These are phyloP conservation scores for Elaeagnus macrophylla DNA, from an alignment of 306 rosid genomes.

Conservation along the genomic window DNA sequence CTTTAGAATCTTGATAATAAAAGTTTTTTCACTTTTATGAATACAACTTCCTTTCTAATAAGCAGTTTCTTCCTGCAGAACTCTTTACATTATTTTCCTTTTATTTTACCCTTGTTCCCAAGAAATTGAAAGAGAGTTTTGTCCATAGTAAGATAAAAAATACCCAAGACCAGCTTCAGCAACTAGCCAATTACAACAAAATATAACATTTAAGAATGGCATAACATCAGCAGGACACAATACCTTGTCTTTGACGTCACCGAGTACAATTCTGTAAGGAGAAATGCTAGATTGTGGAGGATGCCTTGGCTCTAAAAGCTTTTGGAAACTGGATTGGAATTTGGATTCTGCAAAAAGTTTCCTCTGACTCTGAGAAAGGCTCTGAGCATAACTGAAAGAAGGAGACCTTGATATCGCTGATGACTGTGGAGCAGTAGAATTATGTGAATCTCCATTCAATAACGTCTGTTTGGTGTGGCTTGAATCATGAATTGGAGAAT, in stretches of 20 bases:
- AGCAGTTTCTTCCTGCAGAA: too few species aligned
- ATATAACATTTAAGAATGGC: conserved; percentile 11
- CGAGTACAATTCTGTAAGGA: conserved; percentile 82
- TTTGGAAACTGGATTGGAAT: conserved; percentile 63
- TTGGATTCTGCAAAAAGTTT: conserved; percentile 53
- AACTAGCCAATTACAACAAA: background rate
- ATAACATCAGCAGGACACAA: conserved; percentile 10
- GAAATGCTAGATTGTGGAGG: conserved; percentile 64
- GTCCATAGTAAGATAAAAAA: too few species aligned
- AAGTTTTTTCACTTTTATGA: too few species aligned
- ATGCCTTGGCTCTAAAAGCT: conserved; percentile 79
- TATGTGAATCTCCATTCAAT: conserved; percentile 29
- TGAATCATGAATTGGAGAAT: conserved; percentile 17
- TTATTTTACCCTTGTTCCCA: too few species aligned
- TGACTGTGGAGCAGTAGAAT: conserved; percentile 27
- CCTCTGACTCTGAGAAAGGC: conserved; percentile 51
- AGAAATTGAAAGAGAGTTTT: too few species aligned
- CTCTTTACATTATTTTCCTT: too few species aligned
- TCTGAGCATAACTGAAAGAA: conserved; percentile 45
- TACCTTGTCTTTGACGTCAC: conserved; percentile 80
- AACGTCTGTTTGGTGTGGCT: conserved; percentile 15
- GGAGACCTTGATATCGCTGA: conserved; percentile 24
- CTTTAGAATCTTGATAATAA: too few species aligned
- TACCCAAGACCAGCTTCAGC: conserved; percentile 5
- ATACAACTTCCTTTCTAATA: too few species aligned